A percentile compares a stretch with the other conserved stretches of the same genome.
phyloP scores from a whole-genome alignment of 495 filamentous ascomycete species.

The Hypoxylon crocopeplum region DNA sequence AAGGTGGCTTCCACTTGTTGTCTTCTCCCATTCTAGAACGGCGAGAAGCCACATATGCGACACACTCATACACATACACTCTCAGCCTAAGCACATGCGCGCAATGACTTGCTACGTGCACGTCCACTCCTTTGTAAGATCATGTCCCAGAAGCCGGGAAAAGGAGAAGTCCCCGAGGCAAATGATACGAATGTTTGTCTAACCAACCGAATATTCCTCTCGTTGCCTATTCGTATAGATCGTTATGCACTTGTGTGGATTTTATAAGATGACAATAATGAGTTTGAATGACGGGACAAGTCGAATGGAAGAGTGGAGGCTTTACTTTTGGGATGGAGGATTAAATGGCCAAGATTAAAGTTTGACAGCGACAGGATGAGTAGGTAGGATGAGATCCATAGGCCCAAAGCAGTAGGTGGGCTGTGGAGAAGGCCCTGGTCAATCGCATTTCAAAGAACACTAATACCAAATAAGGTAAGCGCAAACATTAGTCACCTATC shows the following conservation, averaged over 20 bases:
- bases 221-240: too few relatives aligned
- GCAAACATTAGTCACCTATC: too few relatives aligned
- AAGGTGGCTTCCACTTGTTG: background rate
- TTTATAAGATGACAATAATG: constrained; percentile 1
- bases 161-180: background rate
- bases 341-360: too few relatives aligned
- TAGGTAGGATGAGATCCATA: background rate
- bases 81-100: background rate
- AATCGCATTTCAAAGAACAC: background rate
- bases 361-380: too few relatives aligned
- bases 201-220: too few relatives aligned
- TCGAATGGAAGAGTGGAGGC: too few relatives aligned
- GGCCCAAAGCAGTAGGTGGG: constrained; percentile 27
- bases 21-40: constrained; percentile 17
- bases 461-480: background rate
- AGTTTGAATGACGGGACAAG: too few relatives aligned
- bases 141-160: constrained; percentile 2
- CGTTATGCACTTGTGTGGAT: too few relatives aligned
- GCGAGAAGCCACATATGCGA: constrained; percentile 18
- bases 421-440: constrained; percentile 13
- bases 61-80: constrained; percentile 13
- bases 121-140: background rate
- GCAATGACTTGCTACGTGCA: background rate
- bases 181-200: constrained; percentile 4
- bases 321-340: too few relatives aligned